phyloP scores from a whole-genome alignment of 2,329 filamentous ascomycete genomes.

The Parastagonospora nodorum region DNA sequence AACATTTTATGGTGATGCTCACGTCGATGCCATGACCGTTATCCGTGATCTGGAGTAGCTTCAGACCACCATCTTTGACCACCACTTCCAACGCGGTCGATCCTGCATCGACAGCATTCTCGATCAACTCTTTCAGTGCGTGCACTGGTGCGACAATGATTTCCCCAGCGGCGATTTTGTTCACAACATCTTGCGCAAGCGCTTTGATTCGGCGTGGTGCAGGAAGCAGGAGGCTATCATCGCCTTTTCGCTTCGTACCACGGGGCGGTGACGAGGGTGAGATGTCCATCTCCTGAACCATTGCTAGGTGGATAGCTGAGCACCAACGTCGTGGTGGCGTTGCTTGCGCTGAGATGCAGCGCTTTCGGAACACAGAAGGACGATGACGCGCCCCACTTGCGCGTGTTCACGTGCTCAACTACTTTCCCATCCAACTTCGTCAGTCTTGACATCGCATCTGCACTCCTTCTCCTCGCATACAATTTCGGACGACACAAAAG shows the following conservation, averaged over 20 bases:
- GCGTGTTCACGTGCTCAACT: slow-evolving; percentile 21
- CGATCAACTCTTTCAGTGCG: slow-evolving; percentile 93
- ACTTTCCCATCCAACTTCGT: not conserved
- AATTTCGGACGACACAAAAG: not conserved
- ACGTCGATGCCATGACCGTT: slow-evolving; percentile 96
- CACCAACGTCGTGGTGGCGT: slow-evolving; percentile 7
- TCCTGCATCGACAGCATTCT: slow-evolving; percentile 97
- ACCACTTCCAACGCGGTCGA: slow-evolving; percentile 88
- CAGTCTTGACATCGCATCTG: not conserved
- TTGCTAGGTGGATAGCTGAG: slow-evolving; percentile 5
- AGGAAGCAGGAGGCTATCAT: slow-evolving; percentile 39
- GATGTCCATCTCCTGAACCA: slow-evolving; percentile 40
- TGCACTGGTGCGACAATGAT: slow-evolving; percentile 98
- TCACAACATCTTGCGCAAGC: slow-evolving; percentile 89
- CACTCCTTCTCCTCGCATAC: no score
- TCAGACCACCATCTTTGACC: slow-evolving; percentile 93
- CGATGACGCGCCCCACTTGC: slow-evolving; percentile 22
- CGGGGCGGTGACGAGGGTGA: slow-evolving; percentile 37
- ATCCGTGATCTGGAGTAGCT: slow-evolving; percentile 94
- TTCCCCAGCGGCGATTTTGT: slow-evolving; percentile 97
- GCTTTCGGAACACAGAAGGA: slow-evolving; percentile 9
- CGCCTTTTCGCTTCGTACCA: slow-evolving; percentile 44
- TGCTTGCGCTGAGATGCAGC: slow-evolving; percentile 9
- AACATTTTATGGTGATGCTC: slow-evolving; percentile 37
- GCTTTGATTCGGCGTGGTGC: slow-evolving; percentile 66